These are phyloP conservation scores for Populus hybrid DNA, from an alignment of 441 rosid genomes.

Conservation along the genomic window DNA sequence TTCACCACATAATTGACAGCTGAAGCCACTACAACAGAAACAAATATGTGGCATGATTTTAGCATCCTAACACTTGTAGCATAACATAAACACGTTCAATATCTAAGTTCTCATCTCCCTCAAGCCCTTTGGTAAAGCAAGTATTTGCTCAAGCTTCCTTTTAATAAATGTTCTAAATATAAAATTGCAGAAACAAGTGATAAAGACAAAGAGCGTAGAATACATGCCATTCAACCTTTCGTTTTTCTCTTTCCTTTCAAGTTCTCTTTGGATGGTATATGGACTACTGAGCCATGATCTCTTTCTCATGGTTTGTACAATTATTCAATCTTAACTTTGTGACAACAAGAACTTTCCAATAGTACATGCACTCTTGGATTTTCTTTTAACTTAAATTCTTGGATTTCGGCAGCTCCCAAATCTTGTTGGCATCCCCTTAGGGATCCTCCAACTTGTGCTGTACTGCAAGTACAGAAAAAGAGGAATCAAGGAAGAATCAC, in stretches of 20 bases:
- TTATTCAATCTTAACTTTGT: not conserved
- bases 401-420: conserved; percentile 59
- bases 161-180: not conserved
- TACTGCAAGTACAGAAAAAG: conserved; percentile 58
- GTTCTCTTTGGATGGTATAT: conserved; percentile 67
- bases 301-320: conserved; percentile 58
- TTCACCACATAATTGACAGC: not conserved
- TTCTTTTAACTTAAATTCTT: conserved; percentile 1
- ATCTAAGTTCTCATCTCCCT: not conserved
- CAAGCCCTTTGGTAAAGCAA: no score
- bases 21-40: not conserved
- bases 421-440: conserved; percentile 62
- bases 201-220: conserved; percentile 73
- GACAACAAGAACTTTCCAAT: not conserved
- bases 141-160: not conserved
- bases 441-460: conserved; percentile 64
- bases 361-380: not conserved
- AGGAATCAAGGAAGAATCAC: conserved; percentile 35
- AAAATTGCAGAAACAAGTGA: conserved; percentile 63
- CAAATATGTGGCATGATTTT: not conserved
- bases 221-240: conserved; percentile 90
- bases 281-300: conserved; percentile 73
- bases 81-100: not conserved
- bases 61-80: not conserved
- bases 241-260: conserved; percentile 68